Percentiles rank a stretch among this genome's conserved stretches.
Evolutionary conservation across 148 eudicot species (phyloP).

Genomic region (Polygonum aviculare): DNA sequence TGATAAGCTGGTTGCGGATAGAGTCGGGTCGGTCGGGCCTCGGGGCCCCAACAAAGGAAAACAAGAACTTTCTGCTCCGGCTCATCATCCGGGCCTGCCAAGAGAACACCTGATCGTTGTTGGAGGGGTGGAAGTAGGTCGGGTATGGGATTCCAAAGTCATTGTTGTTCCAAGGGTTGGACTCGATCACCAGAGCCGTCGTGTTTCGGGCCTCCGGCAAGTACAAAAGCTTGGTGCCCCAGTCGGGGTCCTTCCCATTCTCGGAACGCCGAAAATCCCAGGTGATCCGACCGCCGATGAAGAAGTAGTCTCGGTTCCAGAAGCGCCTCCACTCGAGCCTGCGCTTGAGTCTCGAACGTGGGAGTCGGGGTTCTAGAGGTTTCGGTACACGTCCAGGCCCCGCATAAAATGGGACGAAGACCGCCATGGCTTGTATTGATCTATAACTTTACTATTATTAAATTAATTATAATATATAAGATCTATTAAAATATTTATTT

Average conservation of each 20-base stretch:
- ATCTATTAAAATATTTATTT: no score
- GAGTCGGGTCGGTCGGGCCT: constrained; percentile 45
- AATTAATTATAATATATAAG: no score
- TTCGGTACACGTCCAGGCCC: constrained; percentile 67
- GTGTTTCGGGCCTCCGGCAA: constrained; percentile 43
- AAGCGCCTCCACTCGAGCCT: constrained; percentile 45
- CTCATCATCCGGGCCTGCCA: constrained; percentile 42
- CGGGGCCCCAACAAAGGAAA: constrained; percentile 62
- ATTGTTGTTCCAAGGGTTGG: constrained; percentile 39
- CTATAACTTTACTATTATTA: no score
- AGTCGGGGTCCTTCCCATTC: constrained; percentile 35
- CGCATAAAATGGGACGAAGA: constrained; percentile 66
- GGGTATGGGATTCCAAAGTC: constrained; percentile 79
- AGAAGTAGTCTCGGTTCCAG: constrained; percentile 65
- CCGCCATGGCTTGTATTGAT: constrained; percentile 32
- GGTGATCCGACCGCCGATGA: constrained; percentile 52
- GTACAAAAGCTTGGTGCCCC: constrained; percentile 57
- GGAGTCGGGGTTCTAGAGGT: constrained; percentile 46
- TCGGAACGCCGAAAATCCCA: constrained; percentile 59
- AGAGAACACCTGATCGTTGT: constrained; percentile 24
- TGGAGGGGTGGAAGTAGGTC: constrained; percentile 60
- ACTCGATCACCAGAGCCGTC: constrained; percentile 45
- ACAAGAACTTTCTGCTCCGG: constrained; percentile 31
- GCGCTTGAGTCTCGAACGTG: constrained; percentile 38
- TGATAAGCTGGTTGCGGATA: constrained; percentile 38